A percentile compares a stretch with the other conserved stretches of the same genome.
These are phyloP conservation scores for Blechomonas ayalai DNA, from an alignment of 208 protist species.

Conservation along the genomic window DNA sequence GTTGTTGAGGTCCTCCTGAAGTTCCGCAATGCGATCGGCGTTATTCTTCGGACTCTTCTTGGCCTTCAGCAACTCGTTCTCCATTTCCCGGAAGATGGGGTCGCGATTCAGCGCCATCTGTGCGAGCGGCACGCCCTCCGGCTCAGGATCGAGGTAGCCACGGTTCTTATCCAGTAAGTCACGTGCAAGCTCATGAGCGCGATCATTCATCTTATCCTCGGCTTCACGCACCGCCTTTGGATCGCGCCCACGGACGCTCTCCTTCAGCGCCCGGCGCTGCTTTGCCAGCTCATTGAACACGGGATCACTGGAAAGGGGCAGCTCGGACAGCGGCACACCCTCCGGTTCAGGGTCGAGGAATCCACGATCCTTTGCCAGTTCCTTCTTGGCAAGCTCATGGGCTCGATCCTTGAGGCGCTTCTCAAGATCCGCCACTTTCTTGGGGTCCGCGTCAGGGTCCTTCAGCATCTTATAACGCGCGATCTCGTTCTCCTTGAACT, in stretches of 20 bases:
- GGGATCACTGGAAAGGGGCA: conserved; percentile 52
- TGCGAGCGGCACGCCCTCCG: conserved; percentile 50
- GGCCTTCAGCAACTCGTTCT: conserved; percentile 49
- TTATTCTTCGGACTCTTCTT: conserved; percentile 53
- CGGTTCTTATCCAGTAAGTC: conserved; percentile 60
- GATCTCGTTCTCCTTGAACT: conserved; percentile 75
- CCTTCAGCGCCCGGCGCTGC: conserved; percentile 61
- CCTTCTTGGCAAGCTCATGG: conserved; percentile 41
- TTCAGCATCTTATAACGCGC: conserved; percentile 54
- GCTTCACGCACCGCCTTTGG: conserved; percentile 30
- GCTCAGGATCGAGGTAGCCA: conserved; percentile 55
- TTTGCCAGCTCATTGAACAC: conserved; percentile 61
- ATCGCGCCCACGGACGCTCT: conserved; percentile 19
- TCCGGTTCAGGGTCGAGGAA: conserved; percentile 76
- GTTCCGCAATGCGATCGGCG: conserved; percentile 41
- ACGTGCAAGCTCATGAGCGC: conserved; percentile 48
- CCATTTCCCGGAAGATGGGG: conserved; percentile 64
- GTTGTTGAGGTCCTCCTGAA: conserved; percentile 61
- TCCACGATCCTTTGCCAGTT: conserved; percentile 45
- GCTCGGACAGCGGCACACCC: conserved; percentile 58
- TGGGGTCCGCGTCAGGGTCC: conserved; percentile 21
- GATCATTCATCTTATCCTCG: conserved; percentile 75
- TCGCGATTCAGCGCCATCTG: conserved; percentile 66
- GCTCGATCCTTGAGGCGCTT: conserved; percentile 52
- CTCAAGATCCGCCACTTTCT: conserved; percentile 29